Percentiles rank a stretch among this genome's conserved stretches.
Conservation (phyloP, 2,329 filamentous ascomycete genomes). For the Aspergillus jensenii region DNA sequence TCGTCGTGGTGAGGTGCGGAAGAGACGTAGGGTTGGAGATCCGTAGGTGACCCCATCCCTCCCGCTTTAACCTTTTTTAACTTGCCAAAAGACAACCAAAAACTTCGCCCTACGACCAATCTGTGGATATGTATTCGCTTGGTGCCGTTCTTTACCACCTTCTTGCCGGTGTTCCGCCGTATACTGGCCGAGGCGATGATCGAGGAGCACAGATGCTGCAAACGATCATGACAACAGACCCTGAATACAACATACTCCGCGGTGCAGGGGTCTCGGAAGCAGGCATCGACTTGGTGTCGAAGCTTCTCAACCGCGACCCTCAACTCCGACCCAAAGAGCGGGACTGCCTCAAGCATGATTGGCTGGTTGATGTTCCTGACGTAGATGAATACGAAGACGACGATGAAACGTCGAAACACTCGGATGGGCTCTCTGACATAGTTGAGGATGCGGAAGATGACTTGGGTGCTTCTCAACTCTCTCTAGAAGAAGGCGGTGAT, state of each 20-base stretch:
- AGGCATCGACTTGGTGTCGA: slow-evolving; percentile 71
- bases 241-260: slow-evolving; percentile 67
- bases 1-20: slow-evolving; percentile 60
- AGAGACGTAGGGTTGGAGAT: slow-evolving; percentile 57
- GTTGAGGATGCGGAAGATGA: slow-evolving; percentile 42
- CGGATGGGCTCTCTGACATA: slow-evolving; percentile 35
- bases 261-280: slow-evolving; percentile 59
- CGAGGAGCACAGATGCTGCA: slow-evolving; percentile 74
- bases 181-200: slow-evolving; percentile 72
- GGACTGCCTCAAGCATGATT: slow-evolving; percentile 69
- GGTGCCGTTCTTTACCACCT: slow-evolving; percentile 88
- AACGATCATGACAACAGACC: slow-evolving; percentile 76
- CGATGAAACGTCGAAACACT: slow-evolving; percentile 53
- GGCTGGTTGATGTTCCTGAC: slow-evolving; percentile 62
- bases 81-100: slow-evolving; percentile 42
- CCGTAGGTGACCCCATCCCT: slow-evolving; percentile 34
- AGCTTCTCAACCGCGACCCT: slow-evolving; percentile 82
- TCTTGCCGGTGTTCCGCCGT: slow-evolving; percentile 77
- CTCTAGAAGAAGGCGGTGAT: slow-evolving; percentile 52
- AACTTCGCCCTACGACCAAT: slow-evolving; percentile 75
- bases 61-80: slow-evolving; percentile 4
- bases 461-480: slow-evolving; percentile 62
- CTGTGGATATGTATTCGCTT: slow-evolving; percentile 94
- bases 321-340: slow-evolving; percentile 71
- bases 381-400: slow-evolving; percentile 65